Percentiles rank a stretch among this genome's conserved stretches.
These are phyloP conservation scores for Penicillium sp. DNA, from an alignment of 2,329 filamentous ascomycete species.

Conservation along the genomic window DNA sequence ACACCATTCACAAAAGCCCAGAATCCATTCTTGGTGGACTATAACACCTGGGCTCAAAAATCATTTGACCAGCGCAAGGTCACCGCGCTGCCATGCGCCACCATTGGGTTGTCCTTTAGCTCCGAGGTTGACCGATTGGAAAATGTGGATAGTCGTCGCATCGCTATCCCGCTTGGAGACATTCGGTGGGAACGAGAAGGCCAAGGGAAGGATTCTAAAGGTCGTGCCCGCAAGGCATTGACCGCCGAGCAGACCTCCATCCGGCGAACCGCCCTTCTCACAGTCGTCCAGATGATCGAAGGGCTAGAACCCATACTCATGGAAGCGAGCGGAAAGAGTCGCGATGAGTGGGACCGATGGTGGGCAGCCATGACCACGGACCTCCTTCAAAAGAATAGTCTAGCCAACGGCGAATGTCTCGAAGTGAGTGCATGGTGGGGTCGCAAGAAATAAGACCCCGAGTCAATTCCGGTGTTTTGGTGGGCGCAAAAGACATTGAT, in stretches of 20 bases:
- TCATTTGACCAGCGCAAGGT: constrained; percentile 67
- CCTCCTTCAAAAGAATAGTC: constrained; percentile 70
- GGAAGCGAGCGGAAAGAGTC: constrained; percentile 76
- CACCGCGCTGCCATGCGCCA: constrained; percentile 68
- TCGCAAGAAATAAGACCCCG: constrained; percentile 45
- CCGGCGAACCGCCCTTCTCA: constrained; percentile 71
- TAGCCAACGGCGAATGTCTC: constrained; percentile 77
- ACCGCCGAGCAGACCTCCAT: constrained; percentile 66
- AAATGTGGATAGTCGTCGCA: constrained; percentile 64
- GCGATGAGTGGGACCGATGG: constrained; percentile 91
- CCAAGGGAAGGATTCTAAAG: constrained; percentile 33
- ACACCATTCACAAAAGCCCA: constrained; percentile 75
- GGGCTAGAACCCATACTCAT: constrained; percentile 75
- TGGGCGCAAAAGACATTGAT: constrained; percentile 25
- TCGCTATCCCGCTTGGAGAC: constrained; percentile 82
- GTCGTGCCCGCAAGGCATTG: constrained; percentile 46
- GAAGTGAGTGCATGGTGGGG: constrained; percentile 62
- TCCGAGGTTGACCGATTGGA: constrained; percentile 69
- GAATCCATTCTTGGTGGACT: constrained; percentile 75
- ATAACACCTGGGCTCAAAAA: constrained; percentile 74
- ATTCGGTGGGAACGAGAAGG: constrained; percentile 77
- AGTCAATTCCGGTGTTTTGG: constrained; percentile 28
- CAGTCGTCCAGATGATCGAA: constrained; percentile 76
- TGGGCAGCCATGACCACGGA: constrained; percentile 80
- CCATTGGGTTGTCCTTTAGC: constrained; percentile 68